Percentiles rank a stretch among this genome's conserved stretches.
Conservation (phyloP, 768 basidiomycete species). For the Pulveroboletus sp. region DNA sequence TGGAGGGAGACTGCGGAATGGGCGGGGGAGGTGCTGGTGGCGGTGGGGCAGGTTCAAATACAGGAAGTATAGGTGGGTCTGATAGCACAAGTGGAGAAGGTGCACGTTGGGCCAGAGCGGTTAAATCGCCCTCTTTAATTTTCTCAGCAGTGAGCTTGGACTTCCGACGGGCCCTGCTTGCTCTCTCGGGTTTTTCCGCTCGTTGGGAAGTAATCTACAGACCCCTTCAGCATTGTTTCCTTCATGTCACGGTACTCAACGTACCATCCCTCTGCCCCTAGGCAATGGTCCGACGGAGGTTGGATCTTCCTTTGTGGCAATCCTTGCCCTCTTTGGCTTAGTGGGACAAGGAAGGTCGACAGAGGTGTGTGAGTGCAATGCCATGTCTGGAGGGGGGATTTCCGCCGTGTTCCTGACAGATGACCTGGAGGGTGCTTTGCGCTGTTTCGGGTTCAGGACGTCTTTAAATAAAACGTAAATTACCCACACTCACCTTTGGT, state of each 20-base stretch:
- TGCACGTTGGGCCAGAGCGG: constrained; percentile 5
- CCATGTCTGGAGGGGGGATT: constrained; percentile 5
- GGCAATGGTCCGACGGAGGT: constrained; percentile 3
- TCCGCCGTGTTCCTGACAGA: constrained; percentile 16
- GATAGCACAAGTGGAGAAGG: constrained; percentile 11
- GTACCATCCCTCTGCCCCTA: constrained; percentile 13
- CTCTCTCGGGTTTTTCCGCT: constrained; percentile 12
- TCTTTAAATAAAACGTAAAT: neutral
- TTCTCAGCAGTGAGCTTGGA: constrained; percentile 13
- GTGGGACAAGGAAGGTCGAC: constrained; percentile 21
- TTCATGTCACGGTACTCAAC: constrained; percentile 3
- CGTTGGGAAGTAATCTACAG: constrained; percentile 10
- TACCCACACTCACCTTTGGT: constrained; percentile 16
- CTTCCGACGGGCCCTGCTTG: constrained; percentile 24
- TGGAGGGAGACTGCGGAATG: constrained; percentile 9
- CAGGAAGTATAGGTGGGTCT: constrained; percentile 12
- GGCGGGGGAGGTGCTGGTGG: constrained; percentile 5
- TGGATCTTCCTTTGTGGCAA: constrained; percentile 20
- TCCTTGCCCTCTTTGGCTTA: constrained; percentile 30
- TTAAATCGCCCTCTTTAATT: constrained; percentile 13
- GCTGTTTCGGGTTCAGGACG: constrained; percentile 19
- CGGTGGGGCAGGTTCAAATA: constrained; percentile 10
- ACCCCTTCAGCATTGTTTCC: constrained; percentile 1
- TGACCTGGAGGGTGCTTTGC: constrained; percentile 25
- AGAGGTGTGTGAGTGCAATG: constrained; percentile 13